Evolutionary conservation across 495 filamentous ascomycete genomes (phyloP), one percentile per base, ranked within the genome.

Genomic region (Penicillium macrosclerotiorum): DNA sequence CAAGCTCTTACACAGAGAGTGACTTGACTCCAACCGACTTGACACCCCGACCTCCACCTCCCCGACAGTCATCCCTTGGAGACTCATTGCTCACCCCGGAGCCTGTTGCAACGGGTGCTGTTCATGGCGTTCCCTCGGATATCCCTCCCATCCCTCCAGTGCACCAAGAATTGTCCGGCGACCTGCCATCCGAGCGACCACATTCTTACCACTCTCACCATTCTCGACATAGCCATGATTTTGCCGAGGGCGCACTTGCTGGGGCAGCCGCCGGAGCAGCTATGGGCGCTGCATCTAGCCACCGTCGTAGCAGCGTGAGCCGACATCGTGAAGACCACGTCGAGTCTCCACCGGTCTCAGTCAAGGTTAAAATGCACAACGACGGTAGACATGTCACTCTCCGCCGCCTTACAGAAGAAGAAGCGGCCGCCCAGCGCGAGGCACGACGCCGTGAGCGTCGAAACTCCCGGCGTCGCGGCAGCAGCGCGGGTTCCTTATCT

Each of bases 361-460:
- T 94, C 37, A 89, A 89, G 66, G 75, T 95, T 19, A 84, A 85
- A 61, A 82, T 91, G 69, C 83, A 89, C 65, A 78, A 83, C 40
- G 86, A 95, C 54, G 83, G 86, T 42, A 79, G 83, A 24, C 85
- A 89, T 53, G 83, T 95, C 35, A 95, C 90, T 8, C 74, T 96
- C 14, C 79, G 89, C 17, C 76, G 86, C 20, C 67, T 96, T 9
- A 88, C 84, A 6, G 88, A 92, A 50, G 81, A 89, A 61, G 90
- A 95, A 75, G 84, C 85, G 3, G 83, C 80, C 8, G 78, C 78
- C 9, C 76, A 73, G 33, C 76, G 82, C 30, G 77, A 80, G 48
- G 71, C 75, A 9, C 69, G 78, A 31, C 71, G 79, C 7, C 55
- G 69, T 37, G 73, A 73, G 42, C 66, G 67, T 42, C 51, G 68